These are phyloP conservation scores for Vicia faba DNA, from an alignment of 306 rosid genomes.

Conservation along the genomic window DNA sequence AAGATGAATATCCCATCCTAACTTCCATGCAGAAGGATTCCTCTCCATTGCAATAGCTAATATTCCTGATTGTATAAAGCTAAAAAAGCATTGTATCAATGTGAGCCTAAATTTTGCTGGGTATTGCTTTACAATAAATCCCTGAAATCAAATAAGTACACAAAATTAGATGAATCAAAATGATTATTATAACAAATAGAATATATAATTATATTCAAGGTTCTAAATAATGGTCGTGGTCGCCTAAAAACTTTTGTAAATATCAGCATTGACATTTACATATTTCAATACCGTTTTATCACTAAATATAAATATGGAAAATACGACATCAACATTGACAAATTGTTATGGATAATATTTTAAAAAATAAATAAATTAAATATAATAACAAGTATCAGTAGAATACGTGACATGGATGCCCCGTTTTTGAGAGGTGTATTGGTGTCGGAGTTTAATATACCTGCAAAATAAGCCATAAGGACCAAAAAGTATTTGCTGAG, in stretches of 20 bases:
- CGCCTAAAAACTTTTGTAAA: too few relatives aligned
- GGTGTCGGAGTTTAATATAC: constrained; percentile 9
- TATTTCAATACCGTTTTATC: too few relatives aligned
- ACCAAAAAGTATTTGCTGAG: constrained; percentile 75
- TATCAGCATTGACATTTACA: too few relatives aligned
- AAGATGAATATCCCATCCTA: constrained; percentile 89
- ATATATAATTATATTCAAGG: too few relatives aligned
- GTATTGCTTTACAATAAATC: constrained; percentile 65
- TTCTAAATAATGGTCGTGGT: too few relatives aligned
- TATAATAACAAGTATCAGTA: too few relatives aligned
- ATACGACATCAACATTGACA: too few relatives aligned
- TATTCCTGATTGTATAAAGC: constrained; percentile 64
- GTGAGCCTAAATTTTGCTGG: constrained; percentile 85
- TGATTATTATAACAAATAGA: not conserved
- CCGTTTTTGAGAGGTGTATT: too few relatives aligned
- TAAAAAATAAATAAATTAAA: too few relatives aligned
- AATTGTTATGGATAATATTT: too few relatives aligned
- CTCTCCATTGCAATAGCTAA: constrained; percentile 66
- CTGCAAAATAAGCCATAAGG: constrained; percentile 92
- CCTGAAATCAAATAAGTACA: constrained; percentile 43
- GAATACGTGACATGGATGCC: too few relatives aligned
- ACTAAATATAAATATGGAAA: too few relatives aligned
- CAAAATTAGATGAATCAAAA: not conserved
- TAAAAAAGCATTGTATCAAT: constrained; percentile 66
- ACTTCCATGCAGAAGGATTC: constrained; percentile 75